Base-by-base conservation (phyloP, 2,329 filamentous ascomycete species). In the Akanthomyces dipterigenus region DNA sequence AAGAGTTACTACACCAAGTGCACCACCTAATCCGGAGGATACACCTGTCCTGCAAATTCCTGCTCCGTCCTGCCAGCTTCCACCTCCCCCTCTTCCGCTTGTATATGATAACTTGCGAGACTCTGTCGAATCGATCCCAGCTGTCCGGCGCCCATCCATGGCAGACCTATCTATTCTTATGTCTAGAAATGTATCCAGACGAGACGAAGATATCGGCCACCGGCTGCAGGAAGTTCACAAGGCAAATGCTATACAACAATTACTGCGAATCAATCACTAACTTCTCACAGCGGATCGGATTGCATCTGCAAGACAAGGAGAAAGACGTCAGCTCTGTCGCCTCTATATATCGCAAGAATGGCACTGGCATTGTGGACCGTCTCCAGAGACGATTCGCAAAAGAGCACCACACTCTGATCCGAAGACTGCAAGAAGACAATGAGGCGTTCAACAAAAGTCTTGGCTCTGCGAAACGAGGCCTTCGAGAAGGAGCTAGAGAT, bases 291-390 rank as follows among this genome's bases (percentile, higher is more conserved):
- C 58, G 58, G 11, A 36, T 60, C 3, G 22, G 16, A 1, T 3
- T 36, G 3, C 24, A 60, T 8, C 22, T 60, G 1, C 18, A 45
- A 54, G 34, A 14, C 5, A 60, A 60, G 18, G 58, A 48, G 9
- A 54, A 48, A 28, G 49, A 48, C 2, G 9, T 51, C 9, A 31
- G 14, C 18, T 31, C 34, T 8, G 49, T 60, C 14, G 28, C 31
- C n/a, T n/a, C 50, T 7, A n/a, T n/a, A 8, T 60, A 60, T 34
- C 49, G 18, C 11, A 55, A 55, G 22, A 60, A 60, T 9, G 58
- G 58, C 5, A 40, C 24, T 4, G 12, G 36, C 18, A 40, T 40
- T 28, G 50, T 60, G 3, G 58, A 54, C 7, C 58, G 58, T 11
- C 50, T 60, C 3, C 38, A 48, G 5, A 51, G 9, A 18, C 58